Percentiles rank a stretch among this genome's conserved stretches.
Conservation (phyloP, 768 basidiomycete genomes). For the Lactifluus piperatus region DNA sequence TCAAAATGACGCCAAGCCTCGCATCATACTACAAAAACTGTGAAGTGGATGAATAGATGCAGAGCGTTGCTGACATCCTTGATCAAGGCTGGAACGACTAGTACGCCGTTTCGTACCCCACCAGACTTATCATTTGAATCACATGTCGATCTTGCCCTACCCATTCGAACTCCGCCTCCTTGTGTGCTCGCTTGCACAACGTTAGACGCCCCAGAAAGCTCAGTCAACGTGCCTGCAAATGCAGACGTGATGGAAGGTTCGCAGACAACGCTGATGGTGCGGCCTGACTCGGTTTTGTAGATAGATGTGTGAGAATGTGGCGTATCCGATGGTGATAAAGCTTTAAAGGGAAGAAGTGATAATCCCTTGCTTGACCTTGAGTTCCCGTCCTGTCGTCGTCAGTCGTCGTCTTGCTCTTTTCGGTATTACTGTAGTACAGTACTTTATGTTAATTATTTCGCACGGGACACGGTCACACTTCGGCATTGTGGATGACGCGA, state of each 20-base stretch:
- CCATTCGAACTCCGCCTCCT: conserved; percentile 58
- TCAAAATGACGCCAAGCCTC: conserved; percentile 76
- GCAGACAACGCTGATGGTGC: conserved; percentile 63
- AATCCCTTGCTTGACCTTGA: not conserved
- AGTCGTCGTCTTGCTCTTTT: no score
- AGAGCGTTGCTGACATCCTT: conserved; percentile 77
- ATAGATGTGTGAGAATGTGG: conserved; percentile 80
- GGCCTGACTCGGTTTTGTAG: conserved; percentile 57
- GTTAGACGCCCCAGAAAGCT: conserved; percentile 76
- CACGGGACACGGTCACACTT: no score
- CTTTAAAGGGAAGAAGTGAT: conserved; percentile 85
- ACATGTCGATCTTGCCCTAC: conserved; percentile 87
- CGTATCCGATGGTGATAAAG: conserved; percentile 80
- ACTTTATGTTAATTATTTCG: no score
- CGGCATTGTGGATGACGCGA: no score
- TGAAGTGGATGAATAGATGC: conserved; percentile 93
- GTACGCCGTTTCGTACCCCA: conserved; percentile 33
- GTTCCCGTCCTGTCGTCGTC: not conserved
- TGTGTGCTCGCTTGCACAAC: conserved; percentile 53
- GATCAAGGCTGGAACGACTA: conserved; percentile 87
- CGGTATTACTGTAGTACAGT: no score
- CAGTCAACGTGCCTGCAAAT: conserved; percentile 83
- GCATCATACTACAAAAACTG: conserved; percentile 64
- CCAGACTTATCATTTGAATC: conserved; percentile 96
- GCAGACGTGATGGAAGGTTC: conserved; percentile 79